Percentiles rank a stretch among this genome's conserved stretches.
Evolutionary conservation across 176 grass and related monocot genomes (phyloP).

Genomic region (Rhynchospora breviuscula): DNA sequence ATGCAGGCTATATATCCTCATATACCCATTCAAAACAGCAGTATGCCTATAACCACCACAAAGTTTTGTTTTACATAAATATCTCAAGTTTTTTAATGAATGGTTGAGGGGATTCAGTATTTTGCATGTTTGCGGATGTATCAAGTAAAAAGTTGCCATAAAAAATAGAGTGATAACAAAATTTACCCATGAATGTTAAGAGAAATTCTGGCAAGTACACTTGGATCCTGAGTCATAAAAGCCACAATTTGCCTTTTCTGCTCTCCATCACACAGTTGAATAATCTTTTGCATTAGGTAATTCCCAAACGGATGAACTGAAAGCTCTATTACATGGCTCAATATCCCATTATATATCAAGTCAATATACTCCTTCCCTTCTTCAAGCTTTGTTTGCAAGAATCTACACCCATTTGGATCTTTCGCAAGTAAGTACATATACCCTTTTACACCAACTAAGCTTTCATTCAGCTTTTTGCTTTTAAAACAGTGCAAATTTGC

Average conservation of each 20-base stretch:
- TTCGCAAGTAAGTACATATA: slow-evolving; percentile 54
- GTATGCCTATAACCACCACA: background rate
- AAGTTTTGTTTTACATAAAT: background rate
- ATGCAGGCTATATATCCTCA: background rate
- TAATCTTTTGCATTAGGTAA: slow-evolving; percentile 93
- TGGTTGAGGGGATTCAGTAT: background rate
- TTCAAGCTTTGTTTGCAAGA: slow-evolving; percentile 65
- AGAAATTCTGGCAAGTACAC: slow-evolving; percentile 52
- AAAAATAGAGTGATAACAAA: background rate
- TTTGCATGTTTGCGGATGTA: background rate
- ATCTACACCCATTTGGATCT: slow-evolving; percentile 80
- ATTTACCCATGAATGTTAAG: slow-evolving; percentile 70
- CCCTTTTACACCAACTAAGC: slow-evolving; percentile 39
- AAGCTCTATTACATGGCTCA: slow-evolving; percentile 57
- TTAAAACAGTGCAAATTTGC: slow-evolving; percentile 18
- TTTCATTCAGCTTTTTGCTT: slow-evolving; percentile 24
- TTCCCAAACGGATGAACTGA: slow-evolving; percentile 78
- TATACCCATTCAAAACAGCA: background rate
- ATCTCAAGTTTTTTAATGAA: background rate
- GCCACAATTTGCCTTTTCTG: slow-evolving; percentile 54
- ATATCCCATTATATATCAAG: slow-evolving; percentile 49
- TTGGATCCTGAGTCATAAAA: slow-evolving; percentile 36
- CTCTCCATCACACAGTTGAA: slow-evolving; percentile 51
- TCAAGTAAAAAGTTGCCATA: background rate
- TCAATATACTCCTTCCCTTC: slow-evolving; percentile 58